phyloP scores from a whole-genome alignment of 441 rosid species.

The Arabidopsis lyrata region DNA sequence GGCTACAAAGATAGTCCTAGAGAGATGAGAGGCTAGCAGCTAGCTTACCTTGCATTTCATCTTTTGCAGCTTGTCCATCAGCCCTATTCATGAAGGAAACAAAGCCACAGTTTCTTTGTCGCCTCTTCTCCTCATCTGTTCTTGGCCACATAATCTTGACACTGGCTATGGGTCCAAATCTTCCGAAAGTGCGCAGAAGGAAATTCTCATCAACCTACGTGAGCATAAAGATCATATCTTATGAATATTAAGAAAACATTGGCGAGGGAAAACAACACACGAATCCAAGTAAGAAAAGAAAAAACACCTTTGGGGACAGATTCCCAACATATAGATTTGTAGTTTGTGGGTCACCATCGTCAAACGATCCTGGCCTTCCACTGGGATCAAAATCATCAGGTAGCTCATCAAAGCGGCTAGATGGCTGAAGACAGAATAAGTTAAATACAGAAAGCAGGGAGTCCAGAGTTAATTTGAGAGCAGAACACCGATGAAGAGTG shows the following conservation, averaged over 20 bases:
- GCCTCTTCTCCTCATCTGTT: constrained; percentile 93
- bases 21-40: constrained; percentile 25
- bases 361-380: constrained; percentile 98
- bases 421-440: constrained; percentile 63
- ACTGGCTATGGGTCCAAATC: constrained; percentile 99
- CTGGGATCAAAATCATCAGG: constrained; percentile 99
- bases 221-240: constrained; percentile 30
- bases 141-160: constrained; percentile 99
- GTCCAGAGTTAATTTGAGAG: constrained; percentile 13
- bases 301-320: constrained; percentile 86
- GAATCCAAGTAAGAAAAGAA: constrained; percentile 13
- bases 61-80: constrained; percentile 99
- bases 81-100: constrained; percentile 98
- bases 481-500: constrained; percentile 18
- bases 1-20: constrained; percentile 30
- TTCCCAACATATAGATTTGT: constrained; percentile 99
- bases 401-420: constrained; percentile 94
- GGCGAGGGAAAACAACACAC: constrained; percentile 29
- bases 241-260: constrained; percentile 17
- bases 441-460: constrained; percentile 31
- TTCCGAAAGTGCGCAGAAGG: constrained; percentile 97
- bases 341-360: constrained; percentile 98
- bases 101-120: constrained; percentile 97
- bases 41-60: constrained; percentile 96
- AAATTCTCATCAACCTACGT: constrained; percentile 97